Percentiles rank a stretch among this genome's conserved stretches.
phyloP scores from a whole-genome alignment of 306 rosid genomes.

The Quercus robur region DNA sequence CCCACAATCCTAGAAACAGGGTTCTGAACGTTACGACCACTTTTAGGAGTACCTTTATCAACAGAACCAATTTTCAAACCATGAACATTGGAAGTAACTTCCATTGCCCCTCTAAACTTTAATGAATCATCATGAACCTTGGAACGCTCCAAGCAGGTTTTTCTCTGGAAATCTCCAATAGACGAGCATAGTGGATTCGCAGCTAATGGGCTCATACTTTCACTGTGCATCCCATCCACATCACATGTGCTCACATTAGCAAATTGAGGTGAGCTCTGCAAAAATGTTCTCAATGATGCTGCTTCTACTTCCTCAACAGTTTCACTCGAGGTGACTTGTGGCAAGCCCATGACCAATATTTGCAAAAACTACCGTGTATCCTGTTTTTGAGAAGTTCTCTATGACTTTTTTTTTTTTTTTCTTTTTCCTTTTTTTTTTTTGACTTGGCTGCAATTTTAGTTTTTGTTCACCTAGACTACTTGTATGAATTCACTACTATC shows the following conservation, averaged over 20 bases:
- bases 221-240: slow-evolving; percentile 41
- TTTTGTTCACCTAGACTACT: slow-evolving; percentile 14
- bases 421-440: background rate
- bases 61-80: slow-evolving; percentile 51
- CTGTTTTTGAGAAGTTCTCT: slow-evolving; percentile 13
- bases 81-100: slow-evolving; percentile 65
- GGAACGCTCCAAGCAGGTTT: slow-evolving; percentile 45
- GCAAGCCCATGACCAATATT: slow-evolving; percentile 73
- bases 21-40: slow-evolving; percentile 44
- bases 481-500: slow-evolving; percentile 6
- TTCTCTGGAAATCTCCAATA: slow-evolving; percentile 49
- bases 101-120: slow-evolving; percentile 46
- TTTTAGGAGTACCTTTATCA: slow-evolving; percentile 40
- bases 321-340: slow-evolving; percentile 61
- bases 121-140: slow-evolving; percentile 37
- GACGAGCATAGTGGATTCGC: slow-evolving; percentile 48
- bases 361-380: slow-evolving; percentile 12
- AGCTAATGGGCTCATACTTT: slow-evolving; percentile 29
- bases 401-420: slow-evolving; percentile 13
- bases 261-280: slow-evolving; percentile 52
- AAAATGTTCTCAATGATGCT: slow-evolving; percentile 40
- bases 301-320: slow-evolving; percentile 48
- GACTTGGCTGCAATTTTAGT: slow-evolving; percentile 8
- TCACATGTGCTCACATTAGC: slow-evolving; percentile 53
- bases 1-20: slow-evolving; percentile 96